phyloP scores from a whole-genome alignment of 352 stramenopile species.

The Thalassiosira delicatula region DNA sequence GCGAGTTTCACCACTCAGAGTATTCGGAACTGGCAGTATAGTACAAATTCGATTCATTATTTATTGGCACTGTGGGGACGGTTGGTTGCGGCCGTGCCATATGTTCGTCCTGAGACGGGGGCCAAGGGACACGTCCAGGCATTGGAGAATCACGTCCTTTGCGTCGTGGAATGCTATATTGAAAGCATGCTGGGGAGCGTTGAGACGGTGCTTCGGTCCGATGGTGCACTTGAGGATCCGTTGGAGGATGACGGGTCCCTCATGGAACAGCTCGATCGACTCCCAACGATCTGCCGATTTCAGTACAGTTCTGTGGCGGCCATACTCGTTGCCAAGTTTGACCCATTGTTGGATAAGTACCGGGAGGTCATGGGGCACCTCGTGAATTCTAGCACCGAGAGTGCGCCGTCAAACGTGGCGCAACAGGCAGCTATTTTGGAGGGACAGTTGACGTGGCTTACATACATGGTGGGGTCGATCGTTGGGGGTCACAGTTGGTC shows the following conservation, averaged over 20 bases:
- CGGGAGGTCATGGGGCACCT: conserved; percentile 85
- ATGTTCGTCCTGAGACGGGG: conserved; percentile 89
- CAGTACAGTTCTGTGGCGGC: conserved; percentile 93
- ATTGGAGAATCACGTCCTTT: conserved; percentile 82
- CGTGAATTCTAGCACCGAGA: conserved; percentile 85
- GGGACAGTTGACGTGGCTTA: conserved; percentile 96
- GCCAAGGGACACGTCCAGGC: conserved; percentile 82
- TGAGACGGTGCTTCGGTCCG: conserved; percentile 89
- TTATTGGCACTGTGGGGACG: conserved; percentile 94
- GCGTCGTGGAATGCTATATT: conserved; percentile 95
- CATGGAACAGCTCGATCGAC: conserved; percentile 95
- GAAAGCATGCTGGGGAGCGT: conserved; percentile 94
- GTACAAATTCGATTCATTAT: conserved; percentile 92
- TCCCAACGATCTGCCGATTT: conserved; percentile 96
- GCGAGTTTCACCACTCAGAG: conserved; percentile 96
- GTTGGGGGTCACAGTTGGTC: conserved; percentile 95
- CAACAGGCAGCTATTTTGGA: conserved; percentile 88
- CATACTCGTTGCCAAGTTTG: conserved; percentile 93
- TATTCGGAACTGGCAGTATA: conserved; percentile 93
- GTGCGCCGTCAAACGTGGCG: conserved; percentile 71
- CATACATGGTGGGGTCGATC: conserved; percentile 95
- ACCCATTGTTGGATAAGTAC: conserved; percentile 93
- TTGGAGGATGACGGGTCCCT: conserved; percentile 95
- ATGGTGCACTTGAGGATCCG: conserved; percentile 94
- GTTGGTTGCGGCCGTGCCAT: conserved; percentile 95